Evolutionary conservation across 345 rosid genomes (phyloP), one percentile per base, ranked within the genome.

Genomic region (Melaleuca alternifolia): DNA sequence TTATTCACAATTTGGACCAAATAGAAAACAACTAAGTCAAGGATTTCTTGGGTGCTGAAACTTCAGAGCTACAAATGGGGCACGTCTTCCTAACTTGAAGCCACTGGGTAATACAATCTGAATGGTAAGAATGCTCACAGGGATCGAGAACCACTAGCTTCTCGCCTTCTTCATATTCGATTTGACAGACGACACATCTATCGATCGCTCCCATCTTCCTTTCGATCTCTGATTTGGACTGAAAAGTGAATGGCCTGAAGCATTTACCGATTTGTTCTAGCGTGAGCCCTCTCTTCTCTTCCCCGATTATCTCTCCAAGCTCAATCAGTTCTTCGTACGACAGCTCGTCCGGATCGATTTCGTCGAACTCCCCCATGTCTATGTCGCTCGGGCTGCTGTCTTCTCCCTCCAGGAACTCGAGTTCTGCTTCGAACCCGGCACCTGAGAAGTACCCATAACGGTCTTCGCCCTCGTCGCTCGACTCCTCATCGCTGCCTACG

Each of bases 141-240:
- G 92, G 83, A 21, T 41, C 46, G 15, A 94, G 95, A 71, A 89
- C 88, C 10, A 89, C 95, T 76, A 95, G 11, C 5, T 77, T 54
- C 82, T 96, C 97, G 23, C 91, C 93, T 88, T 92, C 95, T 87
- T 89, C 94, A 65, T 90, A 96, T 86, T 96, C 98, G 44, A 92
- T 89, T 87, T 96, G 98, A 86, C 96, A 96, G 51, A 96, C 89
- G 23, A 94, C 98, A 85, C 99, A 96, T 6, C 92, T 91, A 81
- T 95, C 98, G 11, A 88, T 88, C 52, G 90, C 92, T 41, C 85
- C 87, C 54, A 86, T 87, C 20, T 75, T 46, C 28, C 76, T 54
- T 50, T 44, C 44, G 16, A 18, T 11, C 10, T 10, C 24, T 8
- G 79, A 71, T 18, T 20, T 46, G 0, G 79, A 71, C 11, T 18